Evolutionary conservation across 2,329 filamentous ascomycete genomes (phyloP), one percentile per base, ranked within the genome.

Genomic region (Ilyonectria robusta): DNA sequence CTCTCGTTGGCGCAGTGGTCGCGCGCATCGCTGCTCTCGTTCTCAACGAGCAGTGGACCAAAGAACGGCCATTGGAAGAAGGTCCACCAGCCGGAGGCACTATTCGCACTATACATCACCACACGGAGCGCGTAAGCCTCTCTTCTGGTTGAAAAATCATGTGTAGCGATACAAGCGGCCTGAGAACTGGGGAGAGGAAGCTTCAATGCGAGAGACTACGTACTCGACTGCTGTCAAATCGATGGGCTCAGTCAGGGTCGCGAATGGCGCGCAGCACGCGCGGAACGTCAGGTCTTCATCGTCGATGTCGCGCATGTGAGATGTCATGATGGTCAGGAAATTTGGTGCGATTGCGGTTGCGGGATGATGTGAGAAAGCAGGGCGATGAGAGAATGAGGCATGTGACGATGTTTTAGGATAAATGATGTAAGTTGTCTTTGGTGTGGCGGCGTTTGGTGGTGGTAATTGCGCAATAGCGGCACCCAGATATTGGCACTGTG

Each of bases 1-100:
- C 93, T 84, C 80, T 95, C 93, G 69, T 94, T 94, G 54, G 93
- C 93, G 77, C 92, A 93, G 79, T 94, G 92, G 72, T 95, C 93
- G 58, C 93, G 84, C 61, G 92, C 92, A 78, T 94, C 93, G 61
- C 91, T 93, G 68, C 87, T 87, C 69, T 91, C 88, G 72, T 95
- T 95, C 71, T 92, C 89, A 78, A 95, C 93, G 11, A 95, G 83
- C 46, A 95, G 80, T 0, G 92, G 87, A 0, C 90, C 91, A 44
- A 93, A 81, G 46, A 91, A 80, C 0, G 93, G 93, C 76, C 87
- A 86, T 13, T 88, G 81, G 75, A 82, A 85, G 77, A 94, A 93
- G 42, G 64, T 48, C 9, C 42, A 40, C 21, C 44, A 53, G 55
- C 37, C 10, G 31, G 50, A 53, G 19, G 29, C 31, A 17, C n/a